These are phyloP conservation scores for Ananas comosus DNA, from an alignment of 176 grass and related monocot species.

Conservation along the genomic window DNA sequence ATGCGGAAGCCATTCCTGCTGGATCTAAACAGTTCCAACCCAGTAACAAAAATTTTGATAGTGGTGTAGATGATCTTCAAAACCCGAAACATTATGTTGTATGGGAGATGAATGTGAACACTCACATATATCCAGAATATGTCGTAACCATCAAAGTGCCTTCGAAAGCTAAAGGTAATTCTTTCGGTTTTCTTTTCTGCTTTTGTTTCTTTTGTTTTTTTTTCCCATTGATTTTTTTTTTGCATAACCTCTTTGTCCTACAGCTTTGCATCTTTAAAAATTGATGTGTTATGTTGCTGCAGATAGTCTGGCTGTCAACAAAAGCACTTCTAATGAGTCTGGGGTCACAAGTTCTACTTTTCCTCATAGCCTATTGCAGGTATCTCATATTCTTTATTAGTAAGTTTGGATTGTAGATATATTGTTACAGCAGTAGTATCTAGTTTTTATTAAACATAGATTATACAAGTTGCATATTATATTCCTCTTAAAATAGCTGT, in stretches of 20 bases:
- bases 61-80: constrained; percentile 83
- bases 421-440: constrained; percentile 35
- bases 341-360: constrained; percentile 60
- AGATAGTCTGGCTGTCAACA: constrained; percentile 51
- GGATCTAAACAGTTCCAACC: constrained; percentile 76
- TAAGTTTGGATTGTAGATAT: background rate
- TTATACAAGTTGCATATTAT: constrained; percentile 5
- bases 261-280: constrained; percentile 7
- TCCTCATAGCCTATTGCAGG: constrained; percentile 40
- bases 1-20: constrained; percentile 73
- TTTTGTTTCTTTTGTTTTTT: constrained; percentile 1
- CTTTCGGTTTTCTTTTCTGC: background rate
- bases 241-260: constrained; percentile 15
- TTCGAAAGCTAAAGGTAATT: constrained; percentile 60
- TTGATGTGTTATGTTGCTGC: constrained; percentile 28
- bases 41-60: constrained; percentile 71
- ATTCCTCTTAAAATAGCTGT: background rate
- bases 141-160: constrained; percentile 72
- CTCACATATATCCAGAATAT: constrained; percentile 84
- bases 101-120: constrained; percentile 88
- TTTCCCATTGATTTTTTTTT: constrained; percentile 11
- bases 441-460: constrained; percentile 36
- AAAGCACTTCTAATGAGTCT: constrained; percentile 48
- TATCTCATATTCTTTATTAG: constrained; percentile 26
- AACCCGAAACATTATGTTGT: constrained; percentile 88